Evolutionary conservation across 805 yeast genomes (phyloP).

Genomic region (Saccharomycopsis fermentans): DNA sequence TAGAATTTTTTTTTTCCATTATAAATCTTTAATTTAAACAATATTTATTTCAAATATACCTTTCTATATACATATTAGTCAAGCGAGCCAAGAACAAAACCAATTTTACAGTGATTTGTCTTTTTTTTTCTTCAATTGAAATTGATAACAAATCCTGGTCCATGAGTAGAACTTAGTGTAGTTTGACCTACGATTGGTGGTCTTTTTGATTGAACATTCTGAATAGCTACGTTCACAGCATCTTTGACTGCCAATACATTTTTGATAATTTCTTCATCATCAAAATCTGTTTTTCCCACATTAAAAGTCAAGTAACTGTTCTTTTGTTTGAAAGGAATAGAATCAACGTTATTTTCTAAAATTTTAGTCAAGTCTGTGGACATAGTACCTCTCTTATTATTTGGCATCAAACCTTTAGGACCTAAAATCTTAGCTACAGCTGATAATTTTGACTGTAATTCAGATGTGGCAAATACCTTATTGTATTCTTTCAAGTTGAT

Average conservation of each 20-base stretch:
- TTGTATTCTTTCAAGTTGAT: constrained; percentile 46
- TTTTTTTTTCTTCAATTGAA: constrained; percentile 21
- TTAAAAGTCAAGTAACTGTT: constrained; percentile 51
- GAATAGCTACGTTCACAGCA: constrained; percentile 45
- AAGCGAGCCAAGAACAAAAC: background rate
- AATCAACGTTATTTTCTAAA: constrained; percentile 49
- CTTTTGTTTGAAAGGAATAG: constrained; percentile 70
- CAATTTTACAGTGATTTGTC: background rate
- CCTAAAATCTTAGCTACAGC: constrained; percentile 75
- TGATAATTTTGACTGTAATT: constrained; percentile 49
- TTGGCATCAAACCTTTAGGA: constrained; percentile 84
- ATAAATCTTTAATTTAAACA: background rate
- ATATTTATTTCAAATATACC: background rate
- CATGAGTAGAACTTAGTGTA: constrained; percentile 56
- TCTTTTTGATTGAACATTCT: constrained; percentile 52
- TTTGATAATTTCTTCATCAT: constrained; percentile 63
- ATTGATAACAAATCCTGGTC: constrained; percentile 70
- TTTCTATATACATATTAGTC: background rate
- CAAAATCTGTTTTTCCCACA: constrained; percentile 67
- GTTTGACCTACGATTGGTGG: constrained; percentile 65
- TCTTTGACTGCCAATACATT: constrained; percentile 60
- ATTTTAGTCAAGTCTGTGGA: constrained; percentile 48
- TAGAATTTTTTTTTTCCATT: background rate
- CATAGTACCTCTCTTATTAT: constrained; percentile 78
- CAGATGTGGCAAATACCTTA: constrained; percentile 79